Percentiles rank a stretch among this genome's conserved stretches.
phyloP scores from a whole-genome alignment of 768 basidiomycete species.

The Termitomyces sp. region DNA sequence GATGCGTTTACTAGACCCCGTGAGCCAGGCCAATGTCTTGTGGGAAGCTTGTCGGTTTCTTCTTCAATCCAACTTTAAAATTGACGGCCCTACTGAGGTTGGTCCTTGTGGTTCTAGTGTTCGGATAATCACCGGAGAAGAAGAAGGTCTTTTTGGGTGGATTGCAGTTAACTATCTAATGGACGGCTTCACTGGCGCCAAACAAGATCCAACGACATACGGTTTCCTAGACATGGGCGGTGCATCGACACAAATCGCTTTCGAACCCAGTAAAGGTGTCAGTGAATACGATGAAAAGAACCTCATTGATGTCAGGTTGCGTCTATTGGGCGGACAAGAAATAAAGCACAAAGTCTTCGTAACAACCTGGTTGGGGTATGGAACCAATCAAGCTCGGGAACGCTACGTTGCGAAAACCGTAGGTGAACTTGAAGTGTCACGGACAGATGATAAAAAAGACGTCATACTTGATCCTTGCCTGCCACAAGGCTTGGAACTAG shows the following conservation, averaged over 20 bases:
- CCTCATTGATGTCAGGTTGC: slow-evolving; percentile 75
- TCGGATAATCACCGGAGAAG: slow-evolving; percentile 94
- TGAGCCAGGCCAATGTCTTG: slow-evolving; percentile 70
- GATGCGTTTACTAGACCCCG: slow-evolving; percentile 79
- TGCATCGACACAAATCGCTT: slow-evolving; percentile 97
- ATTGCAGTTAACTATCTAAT: slow-evolving; percentile 98
- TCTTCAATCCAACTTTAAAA: slow-evolving; percentile 71
- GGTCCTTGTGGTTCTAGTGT: slow-evolving; percentile 93
- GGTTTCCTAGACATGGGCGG: slow-evolving; percentile 99
- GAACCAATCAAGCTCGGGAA: slow-evolving; percentile 95
- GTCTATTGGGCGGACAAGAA: slow-evolving; percentile 79
- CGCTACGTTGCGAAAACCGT: slow-evolving; percentile 78
- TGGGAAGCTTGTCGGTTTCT: slow-evolving; percentile 75
- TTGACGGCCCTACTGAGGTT: slow-evolving; percentile 56
- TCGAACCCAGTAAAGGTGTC: slow-evolving; percentile 69
- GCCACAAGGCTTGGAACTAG: slow-evolving; percentile 64
- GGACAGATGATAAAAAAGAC: slow-evolving; percentile 23
- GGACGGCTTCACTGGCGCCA: slow-evolving; percentile 77
- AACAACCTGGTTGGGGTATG: slow-evolving; percentile 98
- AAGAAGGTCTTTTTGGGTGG: slow-evolving; percentile 98
- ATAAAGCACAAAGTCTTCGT: slow-evolving; percentile 93
- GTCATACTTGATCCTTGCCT: slow-evolving; percentile 85
- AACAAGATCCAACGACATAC: slow-evolving; percentile 72
- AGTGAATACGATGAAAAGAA: slow-evolving; percentile 50
- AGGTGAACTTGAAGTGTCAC: slow-evolving; percentile 44